phyloP scores from a whole-genome alignment of 2,329 filamentous ascomycete genomes.

The Domatiomyces catenatus region DNA sequence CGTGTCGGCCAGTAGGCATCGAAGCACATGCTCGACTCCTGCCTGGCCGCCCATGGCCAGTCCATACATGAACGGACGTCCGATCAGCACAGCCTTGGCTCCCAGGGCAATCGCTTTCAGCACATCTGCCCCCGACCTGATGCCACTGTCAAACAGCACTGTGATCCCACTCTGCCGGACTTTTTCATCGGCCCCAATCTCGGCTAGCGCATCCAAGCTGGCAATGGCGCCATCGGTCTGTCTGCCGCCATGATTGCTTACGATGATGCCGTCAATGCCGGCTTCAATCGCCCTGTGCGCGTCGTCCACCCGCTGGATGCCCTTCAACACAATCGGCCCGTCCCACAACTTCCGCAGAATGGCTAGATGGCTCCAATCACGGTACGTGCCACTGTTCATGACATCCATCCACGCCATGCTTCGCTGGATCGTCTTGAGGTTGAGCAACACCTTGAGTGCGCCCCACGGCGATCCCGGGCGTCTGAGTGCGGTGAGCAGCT shows the following conservation, averaged over 20 bases:
- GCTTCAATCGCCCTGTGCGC: conserved; percentile 30
- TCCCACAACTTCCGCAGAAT: conserved; percentile 44
- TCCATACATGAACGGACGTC: conserved; percentile 43
- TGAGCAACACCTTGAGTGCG: conserved; percentile 12
- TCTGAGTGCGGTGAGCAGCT: conserved; percentile 9
- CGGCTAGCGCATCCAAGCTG: conserved; percentile 39
- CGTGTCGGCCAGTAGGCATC: conserved; percentile 35
- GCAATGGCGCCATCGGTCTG: conserved; percentile 38
- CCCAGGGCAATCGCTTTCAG: conserved; percentile 40
- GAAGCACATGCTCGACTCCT: conserved; percentile 38
- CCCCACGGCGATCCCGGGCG: conserved; percentile 15
- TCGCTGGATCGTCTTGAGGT: conserved; percentile 11
- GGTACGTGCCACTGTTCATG: conserved; percentile 38
- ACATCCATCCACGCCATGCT: conserved; percentile 32
- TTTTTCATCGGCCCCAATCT: conserved; percentile 41
- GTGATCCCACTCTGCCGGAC: conserved; percentile 21
- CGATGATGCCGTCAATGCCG: conserved; percentile 35
- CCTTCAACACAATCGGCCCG: conserved; percentile 49
- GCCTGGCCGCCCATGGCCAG: conserved; percentile 38
- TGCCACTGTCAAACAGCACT: conserved; percentile 36
- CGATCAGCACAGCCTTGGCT: conserved; percentile 43
- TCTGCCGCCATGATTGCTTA: conserved; percentile 38
- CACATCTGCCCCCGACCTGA: conserved; percentile 35
- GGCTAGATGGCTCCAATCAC: conserved; percentile 45
- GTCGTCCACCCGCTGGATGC: conserved; percentile 38